Conservation (phyloP, 2,329 filamentous ascomycete species). For the Epichloe aotearoae region DNA sequence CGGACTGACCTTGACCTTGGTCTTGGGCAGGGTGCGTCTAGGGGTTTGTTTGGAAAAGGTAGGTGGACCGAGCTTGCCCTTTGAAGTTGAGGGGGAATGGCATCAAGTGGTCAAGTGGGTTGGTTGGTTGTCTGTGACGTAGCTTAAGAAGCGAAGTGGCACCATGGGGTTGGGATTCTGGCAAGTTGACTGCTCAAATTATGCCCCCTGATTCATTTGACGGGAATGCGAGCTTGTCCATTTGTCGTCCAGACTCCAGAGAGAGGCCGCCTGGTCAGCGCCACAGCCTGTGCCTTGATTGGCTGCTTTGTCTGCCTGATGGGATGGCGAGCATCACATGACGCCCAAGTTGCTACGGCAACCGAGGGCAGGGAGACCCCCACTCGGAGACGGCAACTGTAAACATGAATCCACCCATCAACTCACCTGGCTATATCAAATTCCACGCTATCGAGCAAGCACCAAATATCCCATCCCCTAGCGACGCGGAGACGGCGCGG, state of each 20-base stretch:
- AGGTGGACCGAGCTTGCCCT: background rate
- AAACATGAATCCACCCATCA: constrained; percentile 7
- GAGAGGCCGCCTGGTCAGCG: too few relatives aligned
- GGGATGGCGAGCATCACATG: constrained; percentile 12
- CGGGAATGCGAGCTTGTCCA: too few relatives aligned
- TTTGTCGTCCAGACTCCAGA: too few relatives aligned
- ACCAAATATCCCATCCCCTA: background rate
- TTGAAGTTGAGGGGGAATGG: background rate
- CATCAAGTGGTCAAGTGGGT: too few relatives aligned
- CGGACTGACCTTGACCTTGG: background rate
- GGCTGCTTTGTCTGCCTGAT: background rate
- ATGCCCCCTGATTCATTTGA: too few relatives aligned
- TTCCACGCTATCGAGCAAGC: background rate
- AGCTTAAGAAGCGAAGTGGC: too few relatives aligned
- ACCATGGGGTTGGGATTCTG: too few relatives aligned
- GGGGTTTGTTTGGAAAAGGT: background rate
- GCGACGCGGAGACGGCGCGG: constrained; percentile 1
- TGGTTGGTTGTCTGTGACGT: background rate
- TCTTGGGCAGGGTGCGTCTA: background rate
- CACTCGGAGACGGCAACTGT: background rate
- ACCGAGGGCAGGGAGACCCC: background rate
- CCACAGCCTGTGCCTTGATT: too few relatives aligned
- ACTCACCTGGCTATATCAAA: background rate
- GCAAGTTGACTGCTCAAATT: too few relatives aligned
- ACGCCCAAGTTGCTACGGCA: constrained; percentile 7